Evolutionary conservation across 2,329 filamentous ascomycete genomes (phyloP), one percentile per base, ranked within the genome.

Genomic region (Salinomyces thailandicus): DNA sequence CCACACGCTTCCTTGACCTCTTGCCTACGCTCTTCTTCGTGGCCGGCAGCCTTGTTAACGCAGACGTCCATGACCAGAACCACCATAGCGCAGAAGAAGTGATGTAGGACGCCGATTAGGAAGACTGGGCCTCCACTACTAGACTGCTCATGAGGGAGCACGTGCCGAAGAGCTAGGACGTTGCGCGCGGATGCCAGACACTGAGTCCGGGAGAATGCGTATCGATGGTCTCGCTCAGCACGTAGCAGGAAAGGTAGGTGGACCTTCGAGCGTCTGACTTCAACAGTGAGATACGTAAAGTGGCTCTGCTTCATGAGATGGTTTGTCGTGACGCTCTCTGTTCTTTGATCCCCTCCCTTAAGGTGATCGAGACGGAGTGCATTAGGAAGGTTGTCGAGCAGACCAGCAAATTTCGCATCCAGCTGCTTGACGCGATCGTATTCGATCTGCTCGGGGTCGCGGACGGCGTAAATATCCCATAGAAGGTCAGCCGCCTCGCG

Each of bases 401-500:
- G 31, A 7, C 16, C 28, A 7, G 44, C 41, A 16, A 52, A 49
- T 17, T 41, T 46, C 8, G 27, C 9, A 29, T 54, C 50, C 4
- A 53, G 42, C 13, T 32, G 28, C 5, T 38, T 31, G 9, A 53
- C 37, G 4, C 33, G 37, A 12, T 42, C 36, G 28, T 49, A 48
- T 11, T 42, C 36, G 7, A 49, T 36, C 8, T 43, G 14, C 14
- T 32, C 35, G 2, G 42, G 32, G 14, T 49, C 41, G 5, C 18
- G 26, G 7, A 33, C 35, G 7, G 54, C 37, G 4, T 54, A 51
- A 2, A 47, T 53, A 9, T 49, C 42, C 44, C 33, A 48, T 12
- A 46, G 17, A 11, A 39, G 13, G 33, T 70, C 66, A 2, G 62
- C 52, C 2, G 67, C 56, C 5, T 56, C 50, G 3, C 65, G 59